Evolutionary conservation across 2,329 filamentous ascomycete genomes (phyloP).

Genomic region (Lomentospora prolificans): DNA sequence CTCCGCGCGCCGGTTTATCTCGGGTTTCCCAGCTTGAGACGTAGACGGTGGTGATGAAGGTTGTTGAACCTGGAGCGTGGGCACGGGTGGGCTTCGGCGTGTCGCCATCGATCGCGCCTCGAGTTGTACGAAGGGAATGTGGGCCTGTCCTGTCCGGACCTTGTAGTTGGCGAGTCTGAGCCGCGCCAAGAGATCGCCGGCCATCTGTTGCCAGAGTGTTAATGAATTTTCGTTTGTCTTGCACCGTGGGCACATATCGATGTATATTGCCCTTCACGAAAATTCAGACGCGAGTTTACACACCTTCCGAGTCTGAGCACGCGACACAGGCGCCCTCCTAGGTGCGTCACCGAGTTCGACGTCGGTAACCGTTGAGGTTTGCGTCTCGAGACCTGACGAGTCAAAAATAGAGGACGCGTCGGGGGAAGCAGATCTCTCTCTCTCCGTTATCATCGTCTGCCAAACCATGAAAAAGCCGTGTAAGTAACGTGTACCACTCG

Average conservation of each 20-base stretch:
- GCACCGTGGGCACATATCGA: too few species aligned
- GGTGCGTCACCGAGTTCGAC: neutral
- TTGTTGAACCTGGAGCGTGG: conserved; percentile 10
- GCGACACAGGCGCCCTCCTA: neutral
- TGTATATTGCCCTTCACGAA: too few species aligned
- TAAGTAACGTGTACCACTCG: neutral
- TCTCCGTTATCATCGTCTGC: neutral
- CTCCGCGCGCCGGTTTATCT: neutral
- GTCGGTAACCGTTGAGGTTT: neutral
- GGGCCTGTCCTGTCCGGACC: conserved; percentile 60
- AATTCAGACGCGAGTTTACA: too few species aligned
- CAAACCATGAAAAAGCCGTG: neutral
- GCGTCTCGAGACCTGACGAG: conserved; percentile 1
- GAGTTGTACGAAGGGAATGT: conserved; percentile 53
- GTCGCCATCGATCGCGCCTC: conserved; percentile 24
- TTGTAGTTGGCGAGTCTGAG: conserved; percentile 67
- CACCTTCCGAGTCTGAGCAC: conserved; percentile 10
- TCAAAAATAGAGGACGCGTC: conserved; percentile 42
- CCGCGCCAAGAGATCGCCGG: conserved; percentile 57
- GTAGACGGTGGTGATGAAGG: conserved; percentile 12
- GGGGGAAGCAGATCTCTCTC: conserved; percentile 15
- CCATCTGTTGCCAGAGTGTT: conserved; percentile 35
- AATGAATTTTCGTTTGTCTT: too few species aligned
- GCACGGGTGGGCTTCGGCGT: conserved; percentile 13
- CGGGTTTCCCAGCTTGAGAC: neutral